Base-by-base conservation (phyloP, 352 stramenopile species). In the Globisporangium orthogonon region DNA sequence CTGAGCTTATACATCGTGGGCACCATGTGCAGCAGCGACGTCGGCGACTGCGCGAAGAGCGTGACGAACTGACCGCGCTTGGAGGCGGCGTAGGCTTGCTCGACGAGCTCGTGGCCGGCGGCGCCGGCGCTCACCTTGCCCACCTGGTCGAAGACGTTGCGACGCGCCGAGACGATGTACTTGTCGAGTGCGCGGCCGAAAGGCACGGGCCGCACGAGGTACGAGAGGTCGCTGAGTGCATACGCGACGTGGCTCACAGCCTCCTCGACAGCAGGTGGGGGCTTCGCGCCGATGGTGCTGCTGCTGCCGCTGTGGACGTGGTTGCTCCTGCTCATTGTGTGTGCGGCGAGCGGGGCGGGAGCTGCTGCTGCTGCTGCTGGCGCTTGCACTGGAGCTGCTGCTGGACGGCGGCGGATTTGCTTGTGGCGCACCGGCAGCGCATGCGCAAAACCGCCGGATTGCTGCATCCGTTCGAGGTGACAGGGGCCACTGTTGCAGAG, bases 1-100 rank as follows among this genome's bases (percentile, higher is more conserved):
- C 89, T 91, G 66, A 98, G 94, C 66, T 98, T 97, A 77, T 97
- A 98, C 71, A 97, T 86, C 63, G 89, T 96, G n/a, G 91, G 91
- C 58, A 98, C 91, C 74, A 96, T 97, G 33, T 95, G 75, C 63
- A 97, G 67, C 62, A 98, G 71, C 61, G 85, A 73, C 17, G 73
- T 58, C 54, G 92, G 88, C 62, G 85, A 96, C 4, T 87, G 84
- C 41, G 90, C 91, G 61, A 96, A 97, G 14, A 95, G 84, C 49
- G 91, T 95, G 55, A 92, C 88, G 61, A 97, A 89, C 65, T 92
- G 83, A 2, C 90, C 91, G 46, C 67, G 66, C 62, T 74, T 73
- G 33, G 76, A 74, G 33, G 78, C 76, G 14, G 75, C 75, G 58
- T 88, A 88, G 18, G 80, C 78, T 40, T 72, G 58, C 49, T 89